These are phyloP conservation scores for Lonicera japonica DNA, from an alignment of 129 eudicot genomes.

Conservation along the genomic window DNA sequence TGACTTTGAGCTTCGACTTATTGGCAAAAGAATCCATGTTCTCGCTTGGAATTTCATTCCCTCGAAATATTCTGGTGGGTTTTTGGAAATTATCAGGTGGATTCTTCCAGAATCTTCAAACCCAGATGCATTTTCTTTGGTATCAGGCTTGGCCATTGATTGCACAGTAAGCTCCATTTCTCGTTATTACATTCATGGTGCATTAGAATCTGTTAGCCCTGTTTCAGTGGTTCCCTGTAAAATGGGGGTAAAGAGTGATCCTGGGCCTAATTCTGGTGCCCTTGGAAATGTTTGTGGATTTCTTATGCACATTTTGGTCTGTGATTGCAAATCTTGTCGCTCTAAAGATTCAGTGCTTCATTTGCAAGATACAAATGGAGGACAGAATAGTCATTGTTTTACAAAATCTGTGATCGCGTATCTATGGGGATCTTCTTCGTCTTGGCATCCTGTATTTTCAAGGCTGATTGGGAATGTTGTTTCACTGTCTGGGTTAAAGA, in stretches of 20 bases:
- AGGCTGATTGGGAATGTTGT: constrained; percentile 43
- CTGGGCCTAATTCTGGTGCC: constrained; percentile 3
- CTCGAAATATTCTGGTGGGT: constrained; percentile 40
- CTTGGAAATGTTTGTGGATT: constrained; percentile 44
- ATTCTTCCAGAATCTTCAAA: constrained; percentile 10
- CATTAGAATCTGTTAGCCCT: constrained; percentile 61
- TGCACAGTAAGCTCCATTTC: constrained; percentile 13
- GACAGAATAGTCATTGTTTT: constrained; percentile 30
- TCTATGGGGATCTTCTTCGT: constrained; percentile 48
- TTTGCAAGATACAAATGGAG: constrained; percentile 11
- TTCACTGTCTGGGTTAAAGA: constrained; percentile 54
- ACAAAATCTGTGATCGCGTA: constrained; percentile 33
- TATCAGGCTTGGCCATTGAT: constrained; percentile 6
- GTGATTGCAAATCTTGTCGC: constrained; percentile 57
- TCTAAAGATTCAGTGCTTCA: constrained; percentile 14
- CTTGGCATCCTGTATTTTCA: constrained; percentile 65
- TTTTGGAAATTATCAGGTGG: constrained; percentile 73
- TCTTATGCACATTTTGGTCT: constrained; percentile 46
- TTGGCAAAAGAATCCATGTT: constrained; percentile 42
- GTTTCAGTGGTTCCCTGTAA: constrained; percentile 62
- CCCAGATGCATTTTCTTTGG: constrained; percentile 27
- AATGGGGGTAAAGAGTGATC: constrained; percentile 12
- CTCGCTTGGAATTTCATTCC: constrained; percentile 84
- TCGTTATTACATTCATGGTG: constrained; percentile 30
- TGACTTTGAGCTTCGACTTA: constrained; percentile 30